Evolutionary conservation across 2,329 filamentous ascomycete genomes (phyloP).

Genomic region (Ceratocystis smalleyi): DNA sequence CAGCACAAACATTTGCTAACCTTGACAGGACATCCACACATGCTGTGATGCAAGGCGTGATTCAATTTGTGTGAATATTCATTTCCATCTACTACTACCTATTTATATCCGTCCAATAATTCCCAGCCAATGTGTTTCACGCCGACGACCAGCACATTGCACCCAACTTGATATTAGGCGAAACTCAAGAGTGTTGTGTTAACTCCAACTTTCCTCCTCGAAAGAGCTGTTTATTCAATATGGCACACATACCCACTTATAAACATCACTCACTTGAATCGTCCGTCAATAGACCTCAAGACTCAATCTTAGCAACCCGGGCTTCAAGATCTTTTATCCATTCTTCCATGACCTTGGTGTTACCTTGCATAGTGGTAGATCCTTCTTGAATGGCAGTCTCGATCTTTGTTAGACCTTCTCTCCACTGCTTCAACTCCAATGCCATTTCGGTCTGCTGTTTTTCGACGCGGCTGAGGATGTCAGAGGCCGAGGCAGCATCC

Average conservation of each 20-base stretch:
- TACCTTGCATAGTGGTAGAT: slow-evolving; percentile 55
- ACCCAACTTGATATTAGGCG: no score
- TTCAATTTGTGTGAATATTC: no score
- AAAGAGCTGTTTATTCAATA: not conserved
- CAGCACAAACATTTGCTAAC: not conserved
- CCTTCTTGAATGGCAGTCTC: slow-evolving; percentile 59
- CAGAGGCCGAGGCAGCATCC: slow-evolving; percentile 66
- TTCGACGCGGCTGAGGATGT: slow-evolving; percentile 64
- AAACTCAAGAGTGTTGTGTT: not conserved
- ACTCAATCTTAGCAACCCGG: slow-evolving; percentile 42
- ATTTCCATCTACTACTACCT: no score
- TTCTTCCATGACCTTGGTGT: slow-evolving; percentile 69
- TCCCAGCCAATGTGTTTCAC: no score
- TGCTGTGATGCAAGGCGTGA: no score
- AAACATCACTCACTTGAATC: not conserved
- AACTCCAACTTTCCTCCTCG: not conserved
- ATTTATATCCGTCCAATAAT: no score
- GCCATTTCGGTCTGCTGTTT: slow-evolving; percentile 67
- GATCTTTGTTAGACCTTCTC: slow-evolving; percentile 61
- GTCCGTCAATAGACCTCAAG: not conserved
- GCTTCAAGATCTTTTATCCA: slow-evolving; percentile 82
- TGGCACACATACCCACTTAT: not conserved
- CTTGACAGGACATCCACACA: no score
- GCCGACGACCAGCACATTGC: no score
- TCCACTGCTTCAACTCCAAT: slow-evolving; percentile 73